Base-by-base conservation (phyloP, 2,329 filamentous ascomycete species). In the Aspergillus japonicus region DNA sequence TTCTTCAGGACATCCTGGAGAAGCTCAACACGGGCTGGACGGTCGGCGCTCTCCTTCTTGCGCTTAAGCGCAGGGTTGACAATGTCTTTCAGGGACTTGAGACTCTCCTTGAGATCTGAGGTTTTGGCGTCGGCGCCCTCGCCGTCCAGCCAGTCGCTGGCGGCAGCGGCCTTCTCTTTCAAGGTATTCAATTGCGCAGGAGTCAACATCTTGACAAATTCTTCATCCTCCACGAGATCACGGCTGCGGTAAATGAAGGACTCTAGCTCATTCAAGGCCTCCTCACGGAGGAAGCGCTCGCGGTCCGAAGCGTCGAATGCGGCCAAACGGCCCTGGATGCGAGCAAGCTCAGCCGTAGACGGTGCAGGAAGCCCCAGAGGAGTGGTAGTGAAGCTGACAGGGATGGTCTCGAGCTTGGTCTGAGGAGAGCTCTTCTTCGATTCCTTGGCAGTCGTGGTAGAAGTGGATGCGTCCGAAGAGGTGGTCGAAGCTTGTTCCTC, bases 191-290 rank as follows among this genome's bases (percentile, higher is more conserved):
- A 85, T 71, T 92, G 85, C 21, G 85, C 82, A 3, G 86, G 80
- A 10, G 89, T 94, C 33, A 92, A 90, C 3, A 84, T 86, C 12
- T 83, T 82, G 55, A 89, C 80, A 73, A 97, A 98, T 1, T 83
- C 82, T 51, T 91, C 87, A 61, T 89, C 88, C 47, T 91, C 89
- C 2, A 97, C 82, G 49, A 96, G 83, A 74, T 97, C 92, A 26
- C 92, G 88, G 29, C 90, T 85, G 70, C 87, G 89, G 82, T 99
- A 99, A 14, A 94, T 96, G 76, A 90, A 98, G 12, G 85, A 89
- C 77, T 99, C 95, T n/a, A 99, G 86, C 65, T 90, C 89, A 77
- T 98, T 99, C 59, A 97, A 81, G 1, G 91, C 87, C 74, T 97
- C 94, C 73, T 97, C 93, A 33, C 93, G 87, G 59, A 87, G 81